These are phyloP conservation scores for Bonia amplexicaulis DNA, from an alignment of 176 grass and related monocot genomes.

Conservation along the genomic window DNA sequence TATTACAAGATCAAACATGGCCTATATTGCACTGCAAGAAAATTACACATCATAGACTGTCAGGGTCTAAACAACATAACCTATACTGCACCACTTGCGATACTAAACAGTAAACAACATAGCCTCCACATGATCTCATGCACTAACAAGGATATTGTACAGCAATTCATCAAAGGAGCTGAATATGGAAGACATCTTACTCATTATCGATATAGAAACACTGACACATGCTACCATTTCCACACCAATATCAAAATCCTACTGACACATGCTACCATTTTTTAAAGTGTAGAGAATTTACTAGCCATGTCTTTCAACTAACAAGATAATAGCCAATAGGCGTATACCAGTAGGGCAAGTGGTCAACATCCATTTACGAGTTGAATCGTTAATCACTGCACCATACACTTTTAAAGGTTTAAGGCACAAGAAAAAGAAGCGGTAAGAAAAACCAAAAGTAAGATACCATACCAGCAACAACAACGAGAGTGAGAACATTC, in stretches of 20 bases:
- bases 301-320: background rate
- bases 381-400: background rate
- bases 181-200: background rate
- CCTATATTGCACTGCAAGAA: background rate
- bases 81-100: background rate
- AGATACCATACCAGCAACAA: conserved; percentile 46
- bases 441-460: background rate
- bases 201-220: background rate
- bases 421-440: conserved; percentile 5
- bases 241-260: background rate
- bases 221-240: background rate
- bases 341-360: background rate
- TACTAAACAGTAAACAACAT: background rate
- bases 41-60: background rate
- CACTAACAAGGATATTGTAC: background rate
- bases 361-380: background rate
- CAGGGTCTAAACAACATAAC: background rate
- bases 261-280: background rate
- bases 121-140: background rate
- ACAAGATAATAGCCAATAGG: background rate
- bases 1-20: background rate
- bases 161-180: background rate
- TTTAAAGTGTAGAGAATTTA: background rate
- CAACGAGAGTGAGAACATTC: conserved; percentile 47
- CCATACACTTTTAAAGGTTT: background rate